Evolutionary conservation across 2,329 filamentous ascomycete species (phyloP).

Genomic region (Xylariaceae sp.): DNA sequence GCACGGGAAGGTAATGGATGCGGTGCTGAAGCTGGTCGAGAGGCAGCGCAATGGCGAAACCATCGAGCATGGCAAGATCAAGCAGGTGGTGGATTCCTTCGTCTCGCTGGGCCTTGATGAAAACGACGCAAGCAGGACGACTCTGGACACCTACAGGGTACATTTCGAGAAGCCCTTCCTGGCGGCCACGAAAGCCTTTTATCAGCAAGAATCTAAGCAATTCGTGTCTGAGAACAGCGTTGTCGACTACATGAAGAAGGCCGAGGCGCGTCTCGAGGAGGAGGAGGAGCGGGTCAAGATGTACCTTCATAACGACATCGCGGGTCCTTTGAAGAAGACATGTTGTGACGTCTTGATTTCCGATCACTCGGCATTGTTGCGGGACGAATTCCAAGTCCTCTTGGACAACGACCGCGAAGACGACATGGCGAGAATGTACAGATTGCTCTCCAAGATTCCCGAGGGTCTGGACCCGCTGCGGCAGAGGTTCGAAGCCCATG

Average conservation of each 20-base stretch:
- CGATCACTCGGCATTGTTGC: conserved; percentile 76
- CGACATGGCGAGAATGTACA: conserved; percentile 96
- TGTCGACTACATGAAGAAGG: conserved; percentile 99
- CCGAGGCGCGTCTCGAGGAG: conserved; percentile 79
- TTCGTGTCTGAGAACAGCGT: conserved; percentile 97
- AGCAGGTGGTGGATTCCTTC: conserved; percentile 93
- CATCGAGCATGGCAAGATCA: conserved; percentile 94
- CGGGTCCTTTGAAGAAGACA: conserved; percentile 72
- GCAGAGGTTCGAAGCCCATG: conserved; percentile 83
- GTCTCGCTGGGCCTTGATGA: conserved; percentile 93
- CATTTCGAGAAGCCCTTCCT: conserved; percentile 94
- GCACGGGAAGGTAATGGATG: conserved; percentile 85
- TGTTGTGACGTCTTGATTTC: conserved; percentile 88
- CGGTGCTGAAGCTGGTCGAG: conserved; percentile 90
- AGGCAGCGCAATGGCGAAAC: conserved; percentile 97
- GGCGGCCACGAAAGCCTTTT: conserved; percentile 76
- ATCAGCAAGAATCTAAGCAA: conserved; percentile 84
- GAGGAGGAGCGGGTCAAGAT: conserved; percentile 91
- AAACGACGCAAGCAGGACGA: conserved; percentile 86
- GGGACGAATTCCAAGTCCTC: conserved; percentile 92
- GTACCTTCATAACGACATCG: conserved; percentile 88
- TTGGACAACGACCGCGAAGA: conserved; percentile 92
- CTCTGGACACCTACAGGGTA: conserved; percentile 86
- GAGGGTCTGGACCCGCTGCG: conserved; percentile 88
- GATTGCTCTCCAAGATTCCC: conserved; percentile 78